Base-by-base conservation (phyloP, 306 rosid genomes). In the Astragalus membranaceus region DNA sequence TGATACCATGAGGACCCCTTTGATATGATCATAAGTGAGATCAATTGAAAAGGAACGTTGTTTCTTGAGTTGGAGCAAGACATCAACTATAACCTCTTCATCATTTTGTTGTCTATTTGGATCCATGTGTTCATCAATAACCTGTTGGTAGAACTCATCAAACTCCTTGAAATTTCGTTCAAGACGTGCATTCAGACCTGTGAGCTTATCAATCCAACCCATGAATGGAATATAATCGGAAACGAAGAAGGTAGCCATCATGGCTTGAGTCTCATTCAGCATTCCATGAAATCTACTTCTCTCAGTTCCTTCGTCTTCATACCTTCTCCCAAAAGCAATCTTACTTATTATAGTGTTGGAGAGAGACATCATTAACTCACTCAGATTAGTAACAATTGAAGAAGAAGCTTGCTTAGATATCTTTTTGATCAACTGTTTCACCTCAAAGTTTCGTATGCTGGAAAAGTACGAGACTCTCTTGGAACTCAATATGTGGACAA, bases 201-300 rank as follows among this genome's bases (percentile, higher is more conserved):
- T 50, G 0, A 87, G n/a, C 66, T 56, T 75, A 70, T 87, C 88
- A 30, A 79, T 23, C 82, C 83, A 81, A 10, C 77, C 78, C 43
- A 72, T 7, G 39, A 69, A 61, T 2, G 77, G 78, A 53, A 83
- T 63, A 20, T 13, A 80, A 10, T 85, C 87, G 1, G 62, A 66
- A 1, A 75, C 68, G 2, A 30, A 56, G 30, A 70, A 53, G n/a
- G 51, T 15, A 8, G 37, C 76, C 9, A 80, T 0, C 74, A 69
- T 5, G 36, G 64, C 66, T 44, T 63, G 8, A 0, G 6, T 39
- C 15, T 76, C 87, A 54, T 6, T 46, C 4, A 86, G 16, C 30
- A 83, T 6, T 2, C 17, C 68, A 47, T 78, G 73, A 57, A 82
- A 67, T 23, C 44, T 80, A 3, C 20, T 70, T 20, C 20, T 20